Percentiles rank a stretch among this genome's conserved stretches.
Conservation (phyloP, 208 protist species). For the Leishmania aethiopica region DNA sequence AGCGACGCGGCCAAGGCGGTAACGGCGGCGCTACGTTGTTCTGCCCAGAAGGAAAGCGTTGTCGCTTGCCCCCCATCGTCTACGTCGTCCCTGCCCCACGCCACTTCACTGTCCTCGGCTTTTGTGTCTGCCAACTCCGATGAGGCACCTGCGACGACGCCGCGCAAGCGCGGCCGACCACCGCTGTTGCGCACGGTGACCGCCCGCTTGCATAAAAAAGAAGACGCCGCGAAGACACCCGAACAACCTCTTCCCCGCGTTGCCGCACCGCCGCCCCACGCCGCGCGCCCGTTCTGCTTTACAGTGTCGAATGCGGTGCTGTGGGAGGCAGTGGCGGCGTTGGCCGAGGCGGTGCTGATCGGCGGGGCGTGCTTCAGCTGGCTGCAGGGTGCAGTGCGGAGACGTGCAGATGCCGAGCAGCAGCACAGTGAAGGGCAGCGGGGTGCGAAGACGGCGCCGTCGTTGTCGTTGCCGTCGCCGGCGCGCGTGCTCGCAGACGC, state of each 20-base stretch:
- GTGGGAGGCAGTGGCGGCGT: constrained; percentile 29
- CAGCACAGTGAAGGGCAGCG: background rate
- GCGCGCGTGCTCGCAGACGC: constrained; percentile 9
- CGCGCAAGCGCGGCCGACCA: background rate
- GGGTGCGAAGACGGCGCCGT: background rate
- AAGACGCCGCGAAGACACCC: background rate
- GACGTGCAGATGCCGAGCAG: background rate
- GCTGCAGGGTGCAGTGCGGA: constrained; percentile 2
- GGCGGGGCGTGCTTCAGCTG: constrained; percentile 22
- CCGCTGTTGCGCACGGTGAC: background rate
- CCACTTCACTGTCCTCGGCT: background rate
- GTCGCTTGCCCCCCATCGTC: background rate
- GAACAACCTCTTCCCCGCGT: background rate
- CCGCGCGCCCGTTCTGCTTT: constrained; percentile 2
- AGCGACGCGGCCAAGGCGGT: background rate
- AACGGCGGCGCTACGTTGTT: background rate
- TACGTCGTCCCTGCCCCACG: background rate
- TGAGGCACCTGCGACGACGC: background rate
- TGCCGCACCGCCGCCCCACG: background rate
- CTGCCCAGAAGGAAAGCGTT: background rate
- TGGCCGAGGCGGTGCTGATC: constrained; percentile 30
- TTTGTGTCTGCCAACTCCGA: background rate
- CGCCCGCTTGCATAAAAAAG: background rate
- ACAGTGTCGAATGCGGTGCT: constrained; percentile 16
- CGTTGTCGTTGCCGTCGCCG: background rate